Evolutionary conservation across 805 yeast genomes (phyloP), one percentile per base, ranked within the genome.

Genomic region (Saturnispora dispora): DNA sequence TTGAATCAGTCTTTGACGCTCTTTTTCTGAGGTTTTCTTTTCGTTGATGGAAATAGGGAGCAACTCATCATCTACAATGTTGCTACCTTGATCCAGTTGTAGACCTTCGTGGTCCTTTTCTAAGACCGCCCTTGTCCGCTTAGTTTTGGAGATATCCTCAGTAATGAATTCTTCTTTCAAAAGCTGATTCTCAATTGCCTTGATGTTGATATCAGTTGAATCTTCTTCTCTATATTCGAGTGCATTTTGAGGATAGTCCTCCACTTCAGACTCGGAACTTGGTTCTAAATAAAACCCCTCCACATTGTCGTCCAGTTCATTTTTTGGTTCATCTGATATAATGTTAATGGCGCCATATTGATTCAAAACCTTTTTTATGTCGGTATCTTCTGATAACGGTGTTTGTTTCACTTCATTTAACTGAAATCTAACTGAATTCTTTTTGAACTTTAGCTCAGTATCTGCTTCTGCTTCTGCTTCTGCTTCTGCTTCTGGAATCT

Each of bases 121-220:
- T 9, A 43, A 22, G 11, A 35, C 43, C 3, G 28, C 33, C 11
- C 51, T 20, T 8, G 51, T 48, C 27, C 22, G 35, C 15, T 43
- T 48, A 9, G 17, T 28, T 9, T 13, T 25, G 36, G 43, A 42
- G 11, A 35, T 10, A 5, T 28, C 47, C 10, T 43, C 35, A 6
- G 51, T 40, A 10, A 35, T 35, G 17, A 48, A 48, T 28, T 48
- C 51, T 22, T 48, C 47, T 3, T 42, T 48, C 27, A 48, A 18
- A 33, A 48, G 42, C 20, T 43, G 51, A 5, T 25, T 25, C 33
- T 48, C 51, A 28, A 43, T 43, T 11, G 23, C 42, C 23, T 44
- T 33, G 7, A 48, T 46, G 25, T 46, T 28, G 37, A 47, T 44
- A 3, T 46, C 20, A 22, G 17, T 15, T 10, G 3, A 11, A 23